Percentiles rank a stretch among this genome's conserved stretches.
These are phyloP conservation scores for Quercus glauca DNA, from an alignment of 306 rosid species.

Conservation along the genomic window DNA sequence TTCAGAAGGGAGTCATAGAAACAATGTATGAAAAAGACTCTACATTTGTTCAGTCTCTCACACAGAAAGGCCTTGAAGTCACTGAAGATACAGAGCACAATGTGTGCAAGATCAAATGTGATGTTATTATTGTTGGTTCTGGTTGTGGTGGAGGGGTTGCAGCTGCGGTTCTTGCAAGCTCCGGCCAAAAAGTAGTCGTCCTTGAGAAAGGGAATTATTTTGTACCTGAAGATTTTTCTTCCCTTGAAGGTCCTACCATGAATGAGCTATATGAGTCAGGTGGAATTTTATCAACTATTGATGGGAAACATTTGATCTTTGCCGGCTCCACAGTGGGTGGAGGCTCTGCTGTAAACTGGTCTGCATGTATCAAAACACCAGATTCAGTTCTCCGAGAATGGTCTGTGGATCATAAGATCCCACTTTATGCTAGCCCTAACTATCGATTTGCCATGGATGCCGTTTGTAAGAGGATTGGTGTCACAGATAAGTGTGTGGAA, in stretches of 20 bases:
- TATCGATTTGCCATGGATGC: conserved; percentile 75
- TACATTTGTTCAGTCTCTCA: conserved; percentile 49
- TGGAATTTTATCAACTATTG: conserved; percentile 57
- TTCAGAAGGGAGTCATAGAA: conserved; percentile 69
- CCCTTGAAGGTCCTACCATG: conserved; percentile 79
- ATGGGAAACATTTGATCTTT: conserved; percentile 70
- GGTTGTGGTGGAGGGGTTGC: conserved; percentile 99
- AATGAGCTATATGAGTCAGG: conserved; percentile 63
- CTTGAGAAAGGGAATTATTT: conserved; percentile 90
- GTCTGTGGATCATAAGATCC: conserved; percentile 62
- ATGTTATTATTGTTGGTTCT: conserved; percentile 77
- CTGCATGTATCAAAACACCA: conserved; percentile 86
- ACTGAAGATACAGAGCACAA: conserved; percentile 36
- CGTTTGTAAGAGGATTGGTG: conserved; percentile 76
- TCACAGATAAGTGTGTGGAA: conserved; percentile 43
- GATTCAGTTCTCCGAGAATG: conserved; percentile 65
- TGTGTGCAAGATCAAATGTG: conserved; percentile 74
- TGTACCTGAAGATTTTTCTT: conserved; percentile 74
- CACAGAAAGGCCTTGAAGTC: conserved; percentile 64
- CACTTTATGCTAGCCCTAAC: conserved; percentile 51
- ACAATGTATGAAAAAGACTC: conserved; percentile 47
- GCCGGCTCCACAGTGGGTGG: conserved; percentile 97
- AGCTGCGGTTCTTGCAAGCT: conserved; percentile 80
- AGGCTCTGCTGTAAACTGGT: conserved; percentile 92
- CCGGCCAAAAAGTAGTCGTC: conserved; percentile 74